Evolutionary conservation across 257 asterid genomes (phyloP).

Genomic region (Salvia hispanica): DNA sequence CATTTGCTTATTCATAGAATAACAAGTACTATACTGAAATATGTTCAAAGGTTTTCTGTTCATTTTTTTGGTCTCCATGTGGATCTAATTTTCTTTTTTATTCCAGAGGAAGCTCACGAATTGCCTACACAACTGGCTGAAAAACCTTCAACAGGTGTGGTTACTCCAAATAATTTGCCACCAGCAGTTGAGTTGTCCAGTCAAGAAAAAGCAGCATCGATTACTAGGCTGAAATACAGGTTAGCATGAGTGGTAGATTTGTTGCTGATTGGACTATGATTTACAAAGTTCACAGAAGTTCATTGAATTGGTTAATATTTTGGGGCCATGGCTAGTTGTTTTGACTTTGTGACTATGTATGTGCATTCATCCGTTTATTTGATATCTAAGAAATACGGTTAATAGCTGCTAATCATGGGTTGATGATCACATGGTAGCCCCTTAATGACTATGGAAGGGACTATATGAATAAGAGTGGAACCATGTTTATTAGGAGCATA

Average conservation of each 20-base stretch:
- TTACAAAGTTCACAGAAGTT: neutral
- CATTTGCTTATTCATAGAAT: too few relatives aligned
- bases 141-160: conserved; percentile 34
- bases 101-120: conserved; percentile 73
- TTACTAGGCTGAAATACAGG: conserved; percentile 75
- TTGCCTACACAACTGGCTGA: conserved; percentile 39
- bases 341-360: too few relatives aligned
- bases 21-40: too few relatives aligned
- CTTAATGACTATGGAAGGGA: too few relatives aligned
- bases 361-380: too few relatives aligned
- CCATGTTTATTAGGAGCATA: too few relatives aligned
- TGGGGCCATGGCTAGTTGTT: too few relatives aligned
- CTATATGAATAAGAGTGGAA: too few relatives aligned
- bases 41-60: neutral
- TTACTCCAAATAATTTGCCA: conserved; percentile 38
- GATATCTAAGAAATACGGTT: too few relatives aligned
- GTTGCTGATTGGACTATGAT: neutral
- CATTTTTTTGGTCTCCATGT: conserved; percentile 6
- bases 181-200: conserved; percentile 39
- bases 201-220: conserved; percentile 39
- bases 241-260: conserved; percentile 28
- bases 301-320: neutral
- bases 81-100: conserved; percentile 25
- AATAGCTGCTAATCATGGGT: too few relatives aligned
- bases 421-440: too few relatives aligned